Evolutionary conservation across 768 basidiomycete species (phyloP).

Genomic region (Lentinula sp.): DNA sequence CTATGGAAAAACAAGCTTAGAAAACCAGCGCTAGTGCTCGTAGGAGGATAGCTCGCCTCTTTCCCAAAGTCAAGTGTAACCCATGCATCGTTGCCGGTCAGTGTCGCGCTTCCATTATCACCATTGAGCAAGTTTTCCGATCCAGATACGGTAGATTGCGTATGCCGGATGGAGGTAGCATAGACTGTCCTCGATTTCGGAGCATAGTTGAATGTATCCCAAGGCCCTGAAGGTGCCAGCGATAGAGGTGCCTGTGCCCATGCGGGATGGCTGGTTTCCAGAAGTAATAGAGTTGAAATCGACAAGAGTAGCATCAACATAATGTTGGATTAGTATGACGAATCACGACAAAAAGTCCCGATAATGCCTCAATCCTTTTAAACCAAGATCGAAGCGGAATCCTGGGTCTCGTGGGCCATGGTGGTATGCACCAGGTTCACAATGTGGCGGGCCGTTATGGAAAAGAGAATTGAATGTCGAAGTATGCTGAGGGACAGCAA

Average conservation of each 20-base stretch:
- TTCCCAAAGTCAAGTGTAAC: slow-evolving; percentile 49
- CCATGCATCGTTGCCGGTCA: slow-evolving; percentile 36
- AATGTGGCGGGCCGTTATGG: not conserved
- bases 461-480: not conserved
- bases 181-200: slow-evolving; percentile 41
- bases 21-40: not conserved
- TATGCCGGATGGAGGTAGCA: slow-evolving; percentile 31
- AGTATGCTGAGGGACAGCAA: too few relatives aligned
- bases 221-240: slow-evolving; percentile 39
- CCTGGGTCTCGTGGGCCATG: not conserved
- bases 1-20: slow-evolving; percentile 18
- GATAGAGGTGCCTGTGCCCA: not conserved
- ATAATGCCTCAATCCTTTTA: not conserved
- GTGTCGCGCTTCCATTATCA: slow-evolving; percentile 26
- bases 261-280: not conserved
- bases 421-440: not conserved
- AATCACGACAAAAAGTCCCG: not conserved
- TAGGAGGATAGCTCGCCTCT: slow-evolving; percentile 28
- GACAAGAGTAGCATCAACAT: not conserved
- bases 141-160: slow-evolving; percentile 27
- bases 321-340: not conserved
- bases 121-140: slow-evolving; percentile 26
- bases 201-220: slow-evolving; percentile 48
- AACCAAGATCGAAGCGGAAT: not conserved
- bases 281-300: too few relatives aligned